Evolutionary conservation across 1,139 yeast genomes (phyloP).

Genomic region (Yamadazyma songkhlaensis): DNA sequence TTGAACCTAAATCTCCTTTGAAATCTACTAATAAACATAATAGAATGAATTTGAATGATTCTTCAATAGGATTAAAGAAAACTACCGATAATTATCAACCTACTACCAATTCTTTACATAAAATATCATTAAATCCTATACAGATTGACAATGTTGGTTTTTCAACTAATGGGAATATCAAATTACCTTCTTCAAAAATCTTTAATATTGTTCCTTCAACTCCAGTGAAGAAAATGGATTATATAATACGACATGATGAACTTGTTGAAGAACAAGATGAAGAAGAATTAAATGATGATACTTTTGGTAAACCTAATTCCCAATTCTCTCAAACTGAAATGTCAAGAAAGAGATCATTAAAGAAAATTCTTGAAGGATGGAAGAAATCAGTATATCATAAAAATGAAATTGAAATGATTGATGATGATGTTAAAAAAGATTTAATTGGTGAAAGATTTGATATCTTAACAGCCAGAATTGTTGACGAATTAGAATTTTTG

Average conservation of each 20-base stretch:
- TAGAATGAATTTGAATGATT: constrained; percentile 41
- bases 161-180: constrained; percentile 48
- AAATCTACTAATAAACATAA: constrained; percentile 18
- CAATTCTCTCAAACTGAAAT: constrained; percentile 9
- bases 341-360: constrained; percentile 36
- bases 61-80: constrained; percentile 40
- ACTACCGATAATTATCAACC: constrained; percentile 14
- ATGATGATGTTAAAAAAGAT: constrained; percentile 10
- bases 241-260: constrained; percentile 15
- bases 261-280: constrained; percentile 4
- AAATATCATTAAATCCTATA: constrained; percentile 21
- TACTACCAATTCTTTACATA: constrained; percentile 5
- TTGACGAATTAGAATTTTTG: constrained; percentile 63
- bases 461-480: constrained; percentile 72
- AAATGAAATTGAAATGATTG: constrained; percentile 12
- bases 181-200: constrained; percentile 48
- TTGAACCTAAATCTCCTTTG: constrained; percentile 5
- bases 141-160: constrained; percentile 37
- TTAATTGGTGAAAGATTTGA: constrained; percentile 54
- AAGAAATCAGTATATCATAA: constrained; percentile 27
- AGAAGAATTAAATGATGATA: constrained; percentile 1
- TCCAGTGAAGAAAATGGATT: constrained; percentile 63
- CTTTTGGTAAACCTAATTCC: constrained; percentile 5
- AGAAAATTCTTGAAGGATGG: constrained; percentile 43
- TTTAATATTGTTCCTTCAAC: constrained; percentile 57